These are phyloP conservation scores for Toxoplasma gondii DNA, from an alignment of 169 alveolate genomes.

Conservation along the genomic window DNA sequence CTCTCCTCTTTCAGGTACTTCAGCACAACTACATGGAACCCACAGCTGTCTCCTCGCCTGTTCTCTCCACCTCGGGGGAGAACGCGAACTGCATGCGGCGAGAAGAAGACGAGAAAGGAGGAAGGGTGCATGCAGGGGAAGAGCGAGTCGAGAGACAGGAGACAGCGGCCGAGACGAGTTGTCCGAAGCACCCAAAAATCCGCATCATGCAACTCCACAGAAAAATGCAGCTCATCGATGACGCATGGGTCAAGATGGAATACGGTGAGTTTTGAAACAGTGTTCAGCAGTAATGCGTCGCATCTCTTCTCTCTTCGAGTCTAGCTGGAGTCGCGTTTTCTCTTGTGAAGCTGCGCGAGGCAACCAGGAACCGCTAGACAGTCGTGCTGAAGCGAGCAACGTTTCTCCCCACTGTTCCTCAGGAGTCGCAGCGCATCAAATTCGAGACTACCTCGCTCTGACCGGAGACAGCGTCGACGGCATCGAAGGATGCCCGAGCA, in stretches of 20 bases:
- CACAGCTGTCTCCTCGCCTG: neutral
- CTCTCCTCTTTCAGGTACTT: neutral
- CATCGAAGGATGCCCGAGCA: neutral
- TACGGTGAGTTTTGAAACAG: neutral
- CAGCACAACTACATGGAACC: conserved; percentile 44
- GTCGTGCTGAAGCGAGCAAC: no score
- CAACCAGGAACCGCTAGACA: neutral
- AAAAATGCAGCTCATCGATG: neutral
- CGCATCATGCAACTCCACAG: conserved; percentile 30
- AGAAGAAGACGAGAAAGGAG: neutral
- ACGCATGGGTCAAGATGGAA: neutral
- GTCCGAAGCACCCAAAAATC: neutral
- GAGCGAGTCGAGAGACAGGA: neutral
- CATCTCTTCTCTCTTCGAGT: neutral
- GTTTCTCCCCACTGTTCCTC: neutral
- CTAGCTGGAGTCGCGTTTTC: neutral
- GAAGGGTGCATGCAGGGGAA: neutral
- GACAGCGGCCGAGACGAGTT: neutral
- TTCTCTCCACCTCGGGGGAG: neutral
- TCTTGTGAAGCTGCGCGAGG: neutral
- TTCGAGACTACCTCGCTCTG: conserved; percentile 17
- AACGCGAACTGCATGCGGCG: no score
- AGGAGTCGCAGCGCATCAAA: conserved; percentile 15
- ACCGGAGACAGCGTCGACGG: conserved; percentile 21
- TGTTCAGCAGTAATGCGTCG: no score